Percentiles rank a stretch among this genome's conserved stretches.
These are phyloP conservation scores for Fagopyrum homotropicum DNA, from an alignment of 148 eudicot genomes.

Conservation along the genomic window DNA sequence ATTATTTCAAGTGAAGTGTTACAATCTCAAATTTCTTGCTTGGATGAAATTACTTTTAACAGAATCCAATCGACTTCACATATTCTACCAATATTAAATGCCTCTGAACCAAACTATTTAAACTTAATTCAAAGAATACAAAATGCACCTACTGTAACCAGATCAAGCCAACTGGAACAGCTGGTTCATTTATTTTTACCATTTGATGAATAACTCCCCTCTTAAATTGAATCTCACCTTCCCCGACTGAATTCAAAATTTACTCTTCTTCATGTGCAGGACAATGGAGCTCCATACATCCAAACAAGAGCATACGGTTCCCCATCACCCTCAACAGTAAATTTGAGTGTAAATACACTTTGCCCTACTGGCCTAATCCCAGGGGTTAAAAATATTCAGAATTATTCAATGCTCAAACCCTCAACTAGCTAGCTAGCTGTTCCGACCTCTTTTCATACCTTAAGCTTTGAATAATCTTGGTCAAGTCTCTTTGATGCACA, in stretches of 20 bases:
- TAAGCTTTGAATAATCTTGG: background rate
- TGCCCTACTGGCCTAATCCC: background rate
- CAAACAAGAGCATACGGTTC: background rate
- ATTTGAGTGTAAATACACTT: background rate
- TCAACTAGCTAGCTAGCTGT: background rate
- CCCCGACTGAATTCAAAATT: conserved; percentile 7
- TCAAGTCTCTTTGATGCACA: conserved; percentile 6
- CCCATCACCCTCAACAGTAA: background rate
- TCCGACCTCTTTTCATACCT: background rate
- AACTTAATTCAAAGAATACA: conserved; percentile 3
- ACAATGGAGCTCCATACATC: conserved; percentile 1
- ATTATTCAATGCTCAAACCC: background rate
- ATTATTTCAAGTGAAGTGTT: background rate
- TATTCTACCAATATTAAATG: conserved; percentile 1
- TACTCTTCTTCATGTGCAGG: conserved; percentile 1
- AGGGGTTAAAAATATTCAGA: background rate
- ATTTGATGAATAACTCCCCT: background rate
- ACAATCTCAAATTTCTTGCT: background rate
- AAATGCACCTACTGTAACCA: background rate
- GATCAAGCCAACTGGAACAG: conserved; percentile 4
- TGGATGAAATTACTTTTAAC: background rate
- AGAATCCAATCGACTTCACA: background rate
- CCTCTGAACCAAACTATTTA: conserved; percentile 2
- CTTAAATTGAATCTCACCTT: conserved; percentile 1
- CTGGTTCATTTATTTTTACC: conserved; percentile 9